Evolutionary conservation across 345 rosid genomes (phyloP), one percentile per base, ranked within the genome.

Genomic region (Euphorbia lathyris): DNA sequence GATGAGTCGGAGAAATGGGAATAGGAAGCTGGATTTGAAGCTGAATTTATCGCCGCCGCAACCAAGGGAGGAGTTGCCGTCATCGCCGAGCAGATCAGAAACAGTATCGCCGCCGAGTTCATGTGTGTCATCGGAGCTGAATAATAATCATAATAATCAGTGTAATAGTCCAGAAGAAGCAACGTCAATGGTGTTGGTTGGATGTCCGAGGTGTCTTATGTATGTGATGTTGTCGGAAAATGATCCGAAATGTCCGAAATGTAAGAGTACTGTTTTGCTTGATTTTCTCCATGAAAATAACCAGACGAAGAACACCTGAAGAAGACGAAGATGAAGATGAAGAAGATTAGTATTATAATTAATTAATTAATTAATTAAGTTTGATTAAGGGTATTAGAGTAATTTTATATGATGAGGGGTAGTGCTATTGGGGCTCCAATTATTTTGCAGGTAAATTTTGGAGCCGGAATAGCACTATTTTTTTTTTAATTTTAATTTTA

Each of bases 161-260:
- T 76, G 86, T 0, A 86, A 79, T 77, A 92, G 97, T 78, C 99
- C 99, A n/a, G 98, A 92, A n/a, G 98, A 92, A 75, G 82, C 97
- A 11, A 82, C 91, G 0, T 89, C 98, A 38, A 95, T 95, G 99
- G 82, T 92, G 58, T 91, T 95, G 10, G 98, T 90, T 2, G 99
- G 78, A 0, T 69, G 78, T 25, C 69, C 73, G 7, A 75, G 78
- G 55, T 74, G 77, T 67, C 72, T 74, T 48, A 74, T 74, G 77
- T 74, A 67, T n/a, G 72, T 74, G 20, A 74, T 74, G 77, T 72
- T 74, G 9, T 74, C 72, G 1, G 68, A 75, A 22, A 57, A 69
- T 14, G 78, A 75, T 47, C 74, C 78, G 5, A 74, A 67, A 13
- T 74, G 72, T 55, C 77, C 77, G 38, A 74, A 74, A 61, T 74